A percentile compares a stretch with the other conserved stretches of the same genome.
These are phyloP conservation scores for Leishmania martiniquensis DNA, from an alignment of 208 protist genomes.

Conservation along the genomic window DNA sequence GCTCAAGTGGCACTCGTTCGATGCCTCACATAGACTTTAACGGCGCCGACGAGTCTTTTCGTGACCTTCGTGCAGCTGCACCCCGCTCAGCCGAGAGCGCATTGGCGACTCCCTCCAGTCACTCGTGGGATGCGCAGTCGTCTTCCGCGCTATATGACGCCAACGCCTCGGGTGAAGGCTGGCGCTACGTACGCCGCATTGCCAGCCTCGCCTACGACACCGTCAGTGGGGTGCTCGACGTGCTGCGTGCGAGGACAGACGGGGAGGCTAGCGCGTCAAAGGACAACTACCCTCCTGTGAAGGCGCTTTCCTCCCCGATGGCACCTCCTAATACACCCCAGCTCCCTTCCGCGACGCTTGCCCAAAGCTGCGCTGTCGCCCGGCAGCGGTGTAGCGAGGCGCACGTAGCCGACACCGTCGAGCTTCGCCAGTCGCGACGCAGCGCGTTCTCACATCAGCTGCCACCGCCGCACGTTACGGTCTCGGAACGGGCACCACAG, in stretches of 20 bases:
- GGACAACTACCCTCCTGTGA: neutral
- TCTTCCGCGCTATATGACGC: neutral
- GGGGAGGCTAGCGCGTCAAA: neutral
- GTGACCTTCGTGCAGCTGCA: neutral
- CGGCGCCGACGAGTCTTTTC: neutral
- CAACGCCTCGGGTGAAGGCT: neutral
- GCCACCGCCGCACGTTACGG: neutral
- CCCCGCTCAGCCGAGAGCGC: neutral
- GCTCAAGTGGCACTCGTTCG: neutral
- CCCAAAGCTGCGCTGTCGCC: neutral
- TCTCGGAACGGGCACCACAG: constrained; percentile 7
- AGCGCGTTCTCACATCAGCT: neutral
- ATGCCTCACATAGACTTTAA: neutral
- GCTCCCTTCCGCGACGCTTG: neutral
- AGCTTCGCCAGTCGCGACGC: constrained; percentile 14
- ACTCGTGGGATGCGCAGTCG: neutral
- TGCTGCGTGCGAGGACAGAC: neutral
- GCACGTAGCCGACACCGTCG: constrained; percentile 9
- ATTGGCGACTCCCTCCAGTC: neutral
- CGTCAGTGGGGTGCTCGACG: constrained; percentile 26
- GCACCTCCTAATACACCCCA: constrained; percentile 24
- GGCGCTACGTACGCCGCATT: constrained; percentile 23
- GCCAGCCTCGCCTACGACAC: constrained; percentile 19
- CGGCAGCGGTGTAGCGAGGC: neutral
- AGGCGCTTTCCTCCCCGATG: neutral